These are phyloP conservation scores for Gossypium raimondii DNA, from an alignment of 345 rosid genomes.

Conservation along the genomic window DNA sequence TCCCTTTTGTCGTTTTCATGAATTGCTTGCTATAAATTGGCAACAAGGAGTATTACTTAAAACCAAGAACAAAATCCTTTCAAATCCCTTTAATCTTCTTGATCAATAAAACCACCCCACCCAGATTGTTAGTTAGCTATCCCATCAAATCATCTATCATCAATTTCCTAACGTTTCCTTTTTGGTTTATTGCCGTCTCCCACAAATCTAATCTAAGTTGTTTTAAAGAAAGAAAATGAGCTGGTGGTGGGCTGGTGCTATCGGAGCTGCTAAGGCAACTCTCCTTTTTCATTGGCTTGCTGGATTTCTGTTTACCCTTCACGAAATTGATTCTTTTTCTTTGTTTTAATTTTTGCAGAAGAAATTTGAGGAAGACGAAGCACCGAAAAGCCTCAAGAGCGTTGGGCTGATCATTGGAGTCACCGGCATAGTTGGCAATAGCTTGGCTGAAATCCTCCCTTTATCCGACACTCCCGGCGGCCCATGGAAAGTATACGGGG, in stretches of 20 bases:
- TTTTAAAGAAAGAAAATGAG: conserved; percentile 28
- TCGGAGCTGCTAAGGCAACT: conserved; percentile 46
- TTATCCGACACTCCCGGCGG: conserved; percentile 85
- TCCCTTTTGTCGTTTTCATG: not conserved
- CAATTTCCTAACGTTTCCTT: not conserved
- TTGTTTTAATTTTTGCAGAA: conserved; percentile 40
- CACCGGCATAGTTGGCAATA: conserved; percentile 89
- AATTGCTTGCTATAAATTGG: not conserved
- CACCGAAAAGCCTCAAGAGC: conserved; percentile 47
- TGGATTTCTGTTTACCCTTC: not conserved
- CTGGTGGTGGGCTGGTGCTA: conserved; percentile 63
- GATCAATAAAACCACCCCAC: not conserved
- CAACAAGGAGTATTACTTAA: not conserved
- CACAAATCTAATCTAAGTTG: not conserved
- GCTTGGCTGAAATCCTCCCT: conserved; percentile 86
- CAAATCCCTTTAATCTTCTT: not conserved
- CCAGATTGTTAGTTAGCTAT: not conserved
- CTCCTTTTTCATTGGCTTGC: not conserved
- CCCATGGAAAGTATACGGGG: conserved; percentile 95
- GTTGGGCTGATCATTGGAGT: conserved; percentile 75
- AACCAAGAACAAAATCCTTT: not conserved
- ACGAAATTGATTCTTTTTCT: not conserved
- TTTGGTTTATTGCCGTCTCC: not conserved
- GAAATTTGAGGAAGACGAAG: conserved; percentile 57
- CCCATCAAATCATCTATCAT: not conserved